Conservation (phyloP, 2,329 filamentous ascomycete species). For the Sporothrix inflata region DNA sequence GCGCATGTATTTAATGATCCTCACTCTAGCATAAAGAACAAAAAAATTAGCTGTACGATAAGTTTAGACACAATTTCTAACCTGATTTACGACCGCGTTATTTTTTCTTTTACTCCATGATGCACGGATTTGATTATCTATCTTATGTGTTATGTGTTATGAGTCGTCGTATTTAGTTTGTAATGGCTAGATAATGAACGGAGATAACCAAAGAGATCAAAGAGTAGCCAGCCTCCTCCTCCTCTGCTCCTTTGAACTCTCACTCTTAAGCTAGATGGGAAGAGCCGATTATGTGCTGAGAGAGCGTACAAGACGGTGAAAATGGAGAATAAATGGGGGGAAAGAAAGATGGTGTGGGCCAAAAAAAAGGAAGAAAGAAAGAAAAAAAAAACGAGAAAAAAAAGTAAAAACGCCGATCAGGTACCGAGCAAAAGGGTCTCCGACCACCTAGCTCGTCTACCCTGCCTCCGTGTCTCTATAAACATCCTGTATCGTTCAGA, state of each 20-base stretch:
- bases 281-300: neutral
- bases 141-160: neutral
- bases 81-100: neutral
- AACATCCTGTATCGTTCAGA: slow-evolving; percentile 22
- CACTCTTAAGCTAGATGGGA: neutral
- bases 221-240: neutral
- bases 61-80: neutral
- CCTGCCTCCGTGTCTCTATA: slow-evolving; percentile 22
- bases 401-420: slow-evolving; percentile 20
- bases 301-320: neutral
- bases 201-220: slow-evolving; percentile 5
- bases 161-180: neutral
- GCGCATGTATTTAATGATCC: slow-evolving; percentile 27
- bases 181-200: neutral
- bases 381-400: neutral
- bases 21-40: slow-evolving; percentile 26
- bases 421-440: neutral
- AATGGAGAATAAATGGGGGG: neutral
- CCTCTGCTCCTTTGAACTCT: neutral
- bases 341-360: neutral
- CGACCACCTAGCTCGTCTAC: neutral
- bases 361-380: too few relatives aligned
- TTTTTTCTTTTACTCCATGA: neutral
- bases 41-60: neutral
- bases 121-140: neutral